phyloP scores from a whole-genome alignment of 352 stramenopile genomes.

The Phytophthora macrochlamydospora region DNA sequence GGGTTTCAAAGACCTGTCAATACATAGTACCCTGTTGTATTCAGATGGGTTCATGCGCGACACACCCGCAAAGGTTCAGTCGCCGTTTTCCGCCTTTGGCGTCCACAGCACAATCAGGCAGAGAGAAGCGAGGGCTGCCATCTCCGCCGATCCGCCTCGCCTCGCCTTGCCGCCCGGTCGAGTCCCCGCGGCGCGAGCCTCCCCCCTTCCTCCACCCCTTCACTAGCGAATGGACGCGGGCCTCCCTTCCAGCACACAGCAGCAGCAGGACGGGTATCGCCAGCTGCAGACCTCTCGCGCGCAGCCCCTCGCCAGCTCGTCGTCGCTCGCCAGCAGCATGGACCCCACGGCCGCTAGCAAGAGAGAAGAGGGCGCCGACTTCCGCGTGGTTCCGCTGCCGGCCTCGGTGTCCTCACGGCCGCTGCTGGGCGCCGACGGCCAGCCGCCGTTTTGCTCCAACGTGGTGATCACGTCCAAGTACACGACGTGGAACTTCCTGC shows the following conservation, averaged over 20 bases:
- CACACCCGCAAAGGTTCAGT: too few relatives aligned
- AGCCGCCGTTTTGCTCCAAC: slow-evolving; percentile 73
- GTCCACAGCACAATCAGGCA: not conserved
- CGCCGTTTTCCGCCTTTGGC: too few relatives aligned
- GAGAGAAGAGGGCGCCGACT: slow-evolving; percentile 40
- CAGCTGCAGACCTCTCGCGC: slow-evolving; percentile 41
- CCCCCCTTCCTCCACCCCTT: not conserved
- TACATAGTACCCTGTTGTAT: too few relatives aligned
- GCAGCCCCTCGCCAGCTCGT: slow-evolving; percentile 9
- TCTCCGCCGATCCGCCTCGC: not conserved
- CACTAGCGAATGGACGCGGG: slow-evolving; percentile 32
- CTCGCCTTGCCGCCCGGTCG: not conserved
- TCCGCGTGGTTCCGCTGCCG: slow-evolving; percentile 59
- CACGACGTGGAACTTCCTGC: slow-evolving; percentile 89
- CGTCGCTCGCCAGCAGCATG: slow-evolving; percentile 24
- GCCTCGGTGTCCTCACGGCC: slow-evolving; percentile 24
- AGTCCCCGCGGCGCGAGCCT: not conserved
- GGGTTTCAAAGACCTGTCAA: too few relatives aligned
- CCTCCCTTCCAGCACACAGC: not conserved
- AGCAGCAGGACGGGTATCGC: slow-evolving; percentile 36
- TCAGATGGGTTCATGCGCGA: too few relatives aligned
- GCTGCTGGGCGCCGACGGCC: slow-evolving; percentile 9
- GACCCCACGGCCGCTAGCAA: slow-evolving; percentile 17
- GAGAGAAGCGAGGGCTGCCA: not conserved
- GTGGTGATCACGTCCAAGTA: slow-evolving; percentile 93